phyloP scores from a whole-genome alignment of 805 yeast genomes.

The Kodamaea kakaduensis region DNA sequence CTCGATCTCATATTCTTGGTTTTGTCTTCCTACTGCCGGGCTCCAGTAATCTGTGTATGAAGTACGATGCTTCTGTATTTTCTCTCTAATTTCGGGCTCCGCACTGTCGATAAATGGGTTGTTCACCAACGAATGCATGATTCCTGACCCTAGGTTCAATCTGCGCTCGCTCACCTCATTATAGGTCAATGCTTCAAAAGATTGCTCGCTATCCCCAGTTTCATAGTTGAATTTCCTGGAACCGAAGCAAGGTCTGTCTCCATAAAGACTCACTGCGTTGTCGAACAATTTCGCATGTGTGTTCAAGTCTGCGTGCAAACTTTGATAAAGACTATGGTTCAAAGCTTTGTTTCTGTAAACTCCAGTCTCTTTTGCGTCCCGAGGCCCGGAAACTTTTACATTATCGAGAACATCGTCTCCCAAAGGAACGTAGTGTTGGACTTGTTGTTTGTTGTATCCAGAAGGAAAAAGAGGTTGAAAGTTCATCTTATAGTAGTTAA shows the following conservation, averaged over 20 bases:
- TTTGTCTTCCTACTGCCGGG: conserved; percentile 2
- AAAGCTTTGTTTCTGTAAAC: conserved; percentile 5
- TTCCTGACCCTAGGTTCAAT: conserved; percentile 54
- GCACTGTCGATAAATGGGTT: conserved; percentile 19
- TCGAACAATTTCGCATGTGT: conserved; percentile 37
- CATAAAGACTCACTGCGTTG: conserved; percentile 18
- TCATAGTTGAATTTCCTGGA: conserved; percentile 32
- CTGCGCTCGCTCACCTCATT: conserved; percentile 38
- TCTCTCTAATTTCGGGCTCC: conserved; percentile 21
- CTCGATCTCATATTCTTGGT: conserved; percentile 9
- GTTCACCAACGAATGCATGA: conserved; percentile 24
- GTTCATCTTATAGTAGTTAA: conserved; percentile 3
- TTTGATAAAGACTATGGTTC: conserved; percentile 1
- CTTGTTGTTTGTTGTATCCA: conserved; percentile 3
- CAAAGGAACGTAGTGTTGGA: conserved; percentile 6
- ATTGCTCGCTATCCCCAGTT: conserved; percentile 23
- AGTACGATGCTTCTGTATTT: conserved; percentile 25
- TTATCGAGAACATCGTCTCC: conserved; percentile 2
- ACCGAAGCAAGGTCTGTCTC: conserved; percentile 35
- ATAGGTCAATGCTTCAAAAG: conserved; percentile 44
- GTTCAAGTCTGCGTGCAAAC: conserved; percentile 29
- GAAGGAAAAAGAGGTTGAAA: conserved; percentile 3
- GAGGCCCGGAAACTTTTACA: not conserved
- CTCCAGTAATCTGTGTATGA: conserved; percentile 15
- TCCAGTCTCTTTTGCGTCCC: not conserved